These are phyloP conservation scores for Comarum palustre DNA, from an alignment of 306 rosid genomes.

Conservation along the genomic window DNA sequence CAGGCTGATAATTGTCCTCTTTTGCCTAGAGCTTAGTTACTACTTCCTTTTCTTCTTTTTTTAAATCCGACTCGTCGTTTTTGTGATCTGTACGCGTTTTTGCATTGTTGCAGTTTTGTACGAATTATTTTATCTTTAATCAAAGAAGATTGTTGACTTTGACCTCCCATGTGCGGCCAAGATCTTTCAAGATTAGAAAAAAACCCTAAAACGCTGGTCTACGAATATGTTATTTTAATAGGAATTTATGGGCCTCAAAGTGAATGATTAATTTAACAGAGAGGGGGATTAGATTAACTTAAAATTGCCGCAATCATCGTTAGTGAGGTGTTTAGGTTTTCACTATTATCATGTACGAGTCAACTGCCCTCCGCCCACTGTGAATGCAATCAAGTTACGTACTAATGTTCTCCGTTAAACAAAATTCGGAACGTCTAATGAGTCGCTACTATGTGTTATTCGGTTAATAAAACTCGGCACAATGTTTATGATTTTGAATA, in stretches of 20 bases:
- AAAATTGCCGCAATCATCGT: conserved; percentile 52
- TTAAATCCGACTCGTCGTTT: conserved; percentile 21
- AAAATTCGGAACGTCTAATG: too few relatives aligned
- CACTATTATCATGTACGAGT: conserved; percentile 20
- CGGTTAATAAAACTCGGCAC: too few relatives aligned
- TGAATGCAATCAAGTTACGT: neutral
- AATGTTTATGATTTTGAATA: too few relatives aligned
- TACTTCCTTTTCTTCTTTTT: neutral
- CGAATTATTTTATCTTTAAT: neutral
- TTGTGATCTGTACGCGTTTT: conserved; percentile 58
- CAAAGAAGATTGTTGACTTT: conserved; percentile 46
- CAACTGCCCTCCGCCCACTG: conserved; percentile 25
- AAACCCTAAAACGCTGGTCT: neutral
- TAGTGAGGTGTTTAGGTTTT: conserved; percentile 20
- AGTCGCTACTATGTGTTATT: too few relatives aligned
- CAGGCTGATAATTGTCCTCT: conserved; percentile 34
- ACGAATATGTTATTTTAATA: neutral
- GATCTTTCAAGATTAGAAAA: conserved; percentile 3
- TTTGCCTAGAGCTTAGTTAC: conserved; percentile 12
- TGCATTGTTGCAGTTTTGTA: conserved; percentile 11
- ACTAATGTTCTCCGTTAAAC: too few relatives aligned
- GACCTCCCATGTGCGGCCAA: conserved; percentile 45
- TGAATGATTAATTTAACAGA: neutral
- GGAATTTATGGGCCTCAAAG: conserved; percentile 5
- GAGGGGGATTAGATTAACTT: conserved; percentile 13